Conservation (phyloP, 2,329 filamentous ascomycete genomes). For the Sporothrix pseudoabietina region DNA sequence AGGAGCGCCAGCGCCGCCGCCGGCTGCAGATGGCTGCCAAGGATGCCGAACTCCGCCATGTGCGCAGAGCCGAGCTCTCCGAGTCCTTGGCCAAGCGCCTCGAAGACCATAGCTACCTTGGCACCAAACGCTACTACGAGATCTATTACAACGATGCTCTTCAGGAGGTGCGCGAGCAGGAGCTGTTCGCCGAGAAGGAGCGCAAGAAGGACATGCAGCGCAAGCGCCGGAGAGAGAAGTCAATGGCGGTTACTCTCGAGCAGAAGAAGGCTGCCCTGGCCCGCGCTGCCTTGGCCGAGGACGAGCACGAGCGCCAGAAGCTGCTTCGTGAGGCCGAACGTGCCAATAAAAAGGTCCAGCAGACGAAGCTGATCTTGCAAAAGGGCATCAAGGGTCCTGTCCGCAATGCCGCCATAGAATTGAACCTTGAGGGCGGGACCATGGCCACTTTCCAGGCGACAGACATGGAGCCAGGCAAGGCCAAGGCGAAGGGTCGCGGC, state of each 20-base stretch:
- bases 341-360: conserved; percentile 88
- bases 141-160: conserved; percentile 79
- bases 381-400: conserved; percentile 81
- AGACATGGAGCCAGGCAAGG: conserved; percentile 56
- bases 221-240: conserved; percentile 93
- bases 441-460: conserved; percentile 80
- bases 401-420: conserved; percentile 68
- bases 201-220: conserved; percentile 99
- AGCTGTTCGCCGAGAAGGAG: conserved; percentile 93
- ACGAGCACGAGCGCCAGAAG: conserved; percentile 79
- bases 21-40: conserved; percentile 63
- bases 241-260: conserved; percentile 89
- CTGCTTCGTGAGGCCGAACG: conserved; percentile 84
- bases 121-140: conserved; percentile 74
- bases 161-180: conserved; percentile 83
- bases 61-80: conserved; percentile 62
- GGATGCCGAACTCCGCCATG: conserved; percentile 64
- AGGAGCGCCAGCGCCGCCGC: conserved; percentile 66
- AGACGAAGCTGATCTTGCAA: conserved; percentile 83
- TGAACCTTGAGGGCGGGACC: conserved; percentile 80
- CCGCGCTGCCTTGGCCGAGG: conserved; percentile 74
- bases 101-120: conserved; percentile 66
- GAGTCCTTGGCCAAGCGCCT: conserved; percentile 63
- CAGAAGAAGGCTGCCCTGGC: conserved; percentile 82
- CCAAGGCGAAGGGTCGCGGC: conserved; percentile 56